Percentiles rank a stretch among this genome's conserved stretches.
Conservation (phyloP, 2,329 filamentous ascomycete genomes). For the Aspergillus quadrilineatus region DNA sequence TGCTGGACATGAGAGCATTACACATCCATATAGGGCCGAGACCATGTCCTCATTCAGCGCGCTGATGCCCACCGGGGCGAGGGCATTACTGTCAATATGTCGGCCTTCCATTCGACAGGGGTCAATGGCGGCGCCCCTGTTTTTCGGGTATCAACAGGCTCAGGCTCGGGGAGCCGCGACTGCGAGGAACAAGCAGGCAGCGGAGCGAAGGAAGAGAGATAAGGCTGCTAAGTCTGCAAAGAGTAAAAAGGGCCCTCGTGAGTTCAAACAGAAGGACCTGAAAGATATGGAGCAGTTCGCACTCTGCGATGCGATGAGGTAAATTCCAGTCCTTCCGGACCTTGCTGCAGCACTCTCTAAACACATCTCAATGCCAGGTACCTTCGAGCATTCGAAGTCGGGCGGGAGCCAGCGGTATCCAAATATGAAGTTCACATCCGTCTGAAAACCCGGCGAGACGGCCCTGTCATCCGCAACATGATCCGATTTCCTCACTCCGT, state of each 20-base stretch:
- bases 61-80: conserved; percentile 35
- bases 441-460: conserved; percentile 79
- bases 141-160: conserved; percentile 35
- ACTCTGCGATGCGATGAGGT: conserved; percentile 89
- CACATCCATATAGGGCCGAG: not conserved
- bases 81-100: conserved; percentile 35
- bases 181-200: conserved; percentile 33
- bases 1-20: not conserved
- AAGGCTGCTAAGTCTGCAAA: conserved; percentile 56
- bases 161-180: conserved; percentile 38
- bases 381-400: conserved; percentile 88
- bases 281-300: conserved; percentile 70
- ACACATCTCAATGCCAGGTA: conserved; percentile 58
- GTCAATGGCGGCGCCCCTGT: conserved; percentile 31
- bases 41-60: conserved; percentile 38
- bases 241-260: conserved; percentile 63
- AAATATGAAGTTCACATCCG: conserved; percentile 91
- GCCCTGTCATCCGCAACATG: conserved; percentile 81
- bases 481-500: conserved; percentile 86
- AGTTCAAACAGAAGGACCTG: conserved; percentile 64
- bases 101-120: conserved; percentile 29
- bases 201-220: conserved; percentile 45
- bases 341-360: conserved; percentile 14
- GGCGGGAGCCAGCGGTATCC: conserved; percentile 65
- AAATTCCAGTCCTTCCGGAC: conserved; percentile 18